A percentile compares a stretch with the other conserved stretches of the same genome.
These are phyloP conservation scores for Petunia hybrid DNA, from an alignment of 305 asterid species.

Conservation along the genomic window DNA sequence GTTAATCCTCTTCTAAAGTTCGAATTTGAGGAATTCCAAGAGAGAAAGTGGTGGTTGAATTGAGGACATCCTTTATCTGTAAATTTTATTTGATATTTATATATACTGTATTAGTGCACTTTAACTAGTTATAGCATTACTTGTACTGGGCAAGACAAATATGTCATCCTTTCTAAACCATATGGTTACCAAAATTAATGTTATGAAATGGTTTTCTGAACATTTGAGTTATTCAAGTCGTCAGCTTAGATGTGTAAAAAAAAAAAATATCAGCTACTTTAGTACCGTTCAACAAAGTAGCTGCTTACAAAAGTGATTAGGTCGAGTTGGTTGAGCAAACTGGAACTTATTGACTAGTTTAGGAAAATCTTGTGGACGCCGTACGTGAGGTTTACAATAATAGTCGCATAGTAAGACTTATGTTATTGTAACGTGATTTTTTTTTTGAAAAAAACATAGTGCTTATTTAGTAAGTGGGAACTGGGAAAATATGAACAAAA, in stretches of 20 bases:
- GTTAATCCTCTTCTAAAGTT: not conserved
- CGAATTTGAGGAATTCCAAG: not conserved
- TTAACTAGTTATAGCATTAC: too few relatives aligned
- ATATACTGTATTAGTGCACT: too few relatives aligned
- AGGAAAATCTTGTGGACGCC: too few relatives aligned
- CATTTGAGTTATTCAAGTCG: not conserved
- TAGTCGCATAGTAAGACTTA: too few relatives aligned
- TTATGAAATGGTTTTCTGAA: not conserved
- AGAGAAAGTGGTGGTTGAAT: too few relatives aligned
- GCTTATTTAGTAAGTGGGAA: not conserved
- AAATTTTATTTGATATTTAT: too few relatives aligned
- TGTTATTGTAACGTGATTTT: too few relatives aligned
- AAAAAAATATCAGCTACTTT: not conserved
- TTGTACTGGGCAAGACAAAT: too few relatives aligned
- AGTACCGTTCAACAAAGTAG: not conserved
- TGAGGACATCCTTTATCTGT: too few relatives aligned
- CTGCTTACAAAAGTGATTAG: not conserved
- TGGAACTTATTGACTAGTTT: not conserved
- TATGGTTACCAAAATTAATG: not conserved
- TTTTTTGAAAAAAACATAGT: too few relatives aligned
- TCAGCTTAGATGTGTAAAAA: not conserved
- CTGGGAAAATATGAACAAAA: not conserved
- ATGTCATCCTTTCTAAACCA: too few relatives aligned
- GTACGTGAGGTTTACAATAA: too few relatives aligned
- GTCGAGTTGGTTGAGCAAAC: constrained; percentile 27